Evolutionary conservation across 805 yeast species (phyloP), one percentile per base, ranked within the genome.

Genomic region (Spathaspora passalidarum): DNA sequence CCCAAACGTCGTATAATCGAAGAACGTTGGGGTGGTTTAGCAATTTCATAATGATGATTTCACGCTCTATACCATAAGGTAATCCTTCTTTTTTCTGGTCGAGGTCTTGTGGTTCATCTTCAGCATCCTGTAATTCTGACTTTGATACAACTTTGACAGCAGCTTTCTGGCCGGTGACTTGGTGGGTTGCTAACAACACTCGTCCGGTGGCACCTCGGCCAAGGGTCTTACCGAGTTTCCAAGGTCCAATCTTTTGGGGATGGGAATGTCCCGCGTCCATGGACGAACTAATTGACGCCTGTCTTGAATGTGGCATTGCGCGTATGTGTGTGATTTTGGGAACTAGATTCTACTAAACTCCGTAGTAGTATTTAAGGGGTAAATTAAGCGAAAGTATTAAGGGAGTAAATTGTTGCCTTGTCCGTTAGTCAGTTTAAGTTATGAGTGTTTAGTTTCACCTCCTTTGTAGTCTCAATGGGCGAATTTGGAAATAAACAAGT

Each of bases 1-100:
- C 99, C 98, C 98, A 94, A 19, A 94, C 99, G 61, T 94, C 99
- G 62, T 90, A 94, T 34, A 94, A 73, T 20, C 94, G 86, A 79
- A 94, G 82, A 19, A 94, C 94, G 59, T 94, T 92, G 10, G 96
- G 89, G 65, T 94, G 98, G 49, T 94, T 88, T 39, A 94, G 80
- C 36, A 94, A 75, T 67, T 94, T 94, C 99, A 92, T 94, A 56
- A 94, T 94, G 56, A 94, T 91, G 52, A 94, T 96, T 63, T 94
- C 99, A 54, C 98, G 79, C 68, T 94, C 99, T 38, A 94, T 92
- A 34, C 99, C 99, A 62, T 92, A 90, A 2, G 97, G 96, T 47
- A 87, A 75, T 1, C 89, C 88, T 21, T 53, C 52, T 16, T 44
- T 46, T 9, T 48, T 38, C 22, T 47, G 42, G 21, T 14, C 16